A percentile compares a stretch with the other conserved stretches of the same genome.
These are phyloP conservation scores for Oryza punctata DNA, from an alignment of 176 grass and related monocot species.

Conservation along the genomic window DNA sequence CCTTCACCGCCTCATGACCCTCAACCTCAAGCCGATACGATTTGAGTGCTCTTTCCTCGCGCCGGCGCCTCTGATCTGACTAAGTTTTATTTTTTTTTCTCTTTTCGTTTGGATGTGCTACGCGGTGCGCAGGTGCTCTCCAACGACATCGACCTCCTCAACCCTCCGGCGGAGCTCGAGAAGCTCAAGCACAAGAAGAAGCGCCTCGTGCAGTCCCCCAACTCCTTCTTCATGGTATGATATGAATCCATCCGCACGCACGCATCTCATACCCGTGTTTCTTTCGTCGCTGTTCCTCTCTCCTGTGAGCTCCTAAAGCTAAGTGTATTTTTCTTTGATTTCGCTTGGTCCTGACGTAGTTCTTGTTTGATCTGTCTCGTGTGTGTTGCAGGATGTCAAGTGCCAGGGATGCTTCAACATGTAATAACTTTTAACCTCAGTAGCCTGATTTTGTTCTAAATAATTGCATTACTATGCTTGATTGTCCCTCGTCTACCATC, in stretches of 20 bases:
- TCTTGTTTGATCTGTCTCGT: background rate
- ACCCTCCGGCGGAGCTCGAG: conserved; percentile 80
- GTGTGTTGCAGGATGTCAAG: conserved; percentile 38
- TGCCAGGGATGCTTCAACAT: conserved; percentile 86
- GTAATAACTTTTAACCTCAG: conserved; percentile 19
- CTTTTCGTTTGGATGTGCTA: background rate
- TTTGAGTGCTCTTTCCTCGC: background rate
- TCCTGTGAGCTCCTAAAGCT: background rate
- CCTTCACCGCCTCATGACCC: background rate
- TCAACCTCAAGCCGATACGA: no score
- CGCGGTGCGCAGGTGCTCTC: conserved; percentile 53
- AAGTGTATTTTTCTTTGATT: background rate
- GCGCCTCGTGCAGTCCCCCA: conserved; percentile 86
- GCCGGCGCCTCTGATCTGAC: background rate
- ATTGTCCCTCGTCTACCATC: background rate
- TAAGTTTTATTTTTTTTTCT: background rate
- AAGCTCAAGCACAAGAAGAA: conserved; percentile 95
- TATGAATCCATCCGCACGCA: background rate
- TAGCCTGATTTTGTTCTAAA: background rate
- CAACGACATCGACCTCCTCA: conserved; percentile 91
- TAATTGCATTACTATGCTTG: background rate
- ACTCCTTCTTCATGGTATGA: conserved; percentile 84
- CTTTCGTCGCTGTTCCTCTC: no score
- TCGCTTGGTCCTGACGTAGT: background rate
- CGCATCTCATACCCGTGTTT: background rate